Percentiles rank a stretch among this genome's conserved stretches.
phyloP scores from a whole-genome alignment of 441 rosid species.

The Hypseocharis bilobata region DNA sequence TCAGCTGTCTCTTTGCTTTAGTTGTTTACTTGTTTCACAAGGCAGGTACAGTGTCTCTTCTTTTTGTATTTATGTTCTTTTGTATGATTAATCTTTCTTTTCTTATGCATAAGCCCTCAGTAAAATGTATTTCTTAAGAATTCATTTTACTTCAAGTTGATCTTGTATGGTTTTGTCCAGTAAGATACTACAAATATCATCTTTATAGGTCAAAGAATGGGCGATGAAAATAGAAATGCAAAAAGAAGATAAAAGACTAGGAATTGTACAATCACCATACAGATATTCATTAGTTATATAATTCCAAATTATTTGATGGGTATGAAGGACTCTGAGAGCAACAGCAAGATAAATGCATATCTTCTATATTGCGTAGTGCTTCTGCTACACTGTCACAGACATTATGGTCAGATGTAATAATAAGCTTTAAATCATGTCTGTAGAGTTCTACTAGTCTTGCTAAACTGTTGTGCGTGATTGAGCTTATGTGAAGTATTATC shows the following conservation, averaged over 20 bases:
- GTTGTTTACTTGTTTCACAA: background rate
- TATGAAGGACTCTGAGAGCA: background rate
- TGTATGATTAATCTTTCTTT: background rate
- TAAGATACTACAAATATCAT: background rate
- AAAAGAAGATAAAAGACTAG: background rate
- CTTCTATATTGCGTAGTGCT: too few relatives aligned
- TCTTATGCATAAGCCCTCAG: background rate
- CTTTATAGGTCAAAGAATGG: background rate
- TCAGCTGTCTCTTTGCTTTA: background rate
- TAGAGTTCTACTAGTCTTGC: background rate
- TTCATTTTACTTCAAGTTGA: background rate
- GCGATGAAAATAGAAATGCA: background rate
- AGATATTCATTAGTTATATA: too few relatives aligned
- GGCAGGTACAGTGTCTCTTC: background rate
- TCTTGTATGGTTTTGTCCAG: background rate
- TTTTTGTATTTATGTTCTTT: background rate
- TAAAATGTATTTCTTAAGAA: background rate
- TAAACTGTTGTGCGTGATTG: background rate
- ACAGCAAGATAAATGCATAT: background rate
- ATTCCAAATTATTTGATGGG: too few relatives aligned
- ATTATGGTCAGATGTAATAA: background rate
- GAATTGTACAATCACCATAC: background rate
- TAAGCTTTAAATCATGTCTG: background rate
- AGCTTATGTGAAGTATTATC: constrained; percentile 14
- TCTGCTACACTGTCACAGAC: too few relatives aligned